phyloP scores from a whole-genome alignment of 2,329 filamentous ascomycete genomes.

The Volutella citrinella region DNA sequence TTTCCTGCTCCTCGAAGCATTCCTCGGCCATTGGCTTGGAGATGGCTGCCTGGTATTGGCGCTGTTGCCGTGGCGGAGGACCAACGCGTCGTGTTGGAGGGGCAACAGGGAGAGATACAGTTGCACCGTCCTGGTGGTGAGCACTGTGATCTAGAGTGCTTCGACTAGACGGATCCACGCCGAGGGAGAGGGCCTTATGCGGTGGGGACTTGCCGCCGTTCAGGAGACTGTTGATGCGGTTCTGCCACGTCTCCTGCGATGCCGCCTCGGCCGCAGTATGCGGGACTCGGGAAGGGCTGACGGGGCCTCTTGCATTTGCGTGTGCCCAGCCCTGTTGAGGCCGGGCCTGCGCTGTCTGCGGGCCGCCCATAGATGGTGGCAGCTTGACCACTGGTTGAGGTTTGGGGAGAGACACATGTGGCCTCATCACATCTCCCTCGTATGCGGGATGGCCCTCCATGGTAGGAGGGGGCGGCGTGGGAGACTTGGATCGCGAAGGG shows the following conservation, averaged over 20 bases:
- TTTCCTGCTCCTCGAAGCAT: conserved; percentile 78
- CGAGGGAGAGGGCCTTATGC: conserved; percentile 57
- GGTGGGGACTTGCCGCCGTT: conserved; percentile 62
- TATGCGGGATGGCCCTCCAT: conserved; percentile 70
- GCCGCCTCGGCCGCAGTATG: conserved; percentile 33
- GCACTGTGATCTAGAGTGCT: conserved; percentile 61
- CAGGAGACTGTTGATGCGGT: conserved; percentile 77
- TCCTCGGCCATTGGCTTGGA: conserved; percentile 73
- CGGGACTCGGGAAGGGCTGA: conserved; percentile 19
- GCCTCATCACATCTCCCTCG: conserved; percentile 61
- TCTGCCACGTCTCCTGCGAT: conserved; percentile 64
- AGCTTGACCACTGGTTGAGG: conserved; percentile 77
- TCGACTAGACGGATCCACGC: conserved; percentile 66
- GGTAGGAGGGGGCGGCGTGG: conserved; percentile 70
- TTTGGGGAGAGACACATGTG: conserved; percentile 67
- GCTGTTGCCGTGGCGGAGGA: conserved; percentile 42
- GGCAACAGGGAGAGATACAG: conserved; percentile 62
- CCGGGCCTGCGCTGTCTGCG: conserved; percentile 22
- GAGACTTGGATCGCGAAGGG: conserved; percentile 49
- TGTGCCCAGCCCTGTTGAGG: conserved; percentile 34
- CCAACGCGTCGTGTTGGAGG: conserved; percentile 24
- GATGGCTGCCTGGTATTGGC: too few relatives aligned
- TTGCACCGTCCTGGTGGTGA: conserved; percentile 50
- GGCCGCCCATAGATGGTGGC: conserved; percentile 51
- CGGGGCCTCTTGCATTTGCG: background rate